A percentile compares a stretch with the other conserved stretches of the same genome.
Evolutionary conservation across 352 stramenopile species (phyloP).

Genomic region (Elongisporangium prolatum): DNA sequence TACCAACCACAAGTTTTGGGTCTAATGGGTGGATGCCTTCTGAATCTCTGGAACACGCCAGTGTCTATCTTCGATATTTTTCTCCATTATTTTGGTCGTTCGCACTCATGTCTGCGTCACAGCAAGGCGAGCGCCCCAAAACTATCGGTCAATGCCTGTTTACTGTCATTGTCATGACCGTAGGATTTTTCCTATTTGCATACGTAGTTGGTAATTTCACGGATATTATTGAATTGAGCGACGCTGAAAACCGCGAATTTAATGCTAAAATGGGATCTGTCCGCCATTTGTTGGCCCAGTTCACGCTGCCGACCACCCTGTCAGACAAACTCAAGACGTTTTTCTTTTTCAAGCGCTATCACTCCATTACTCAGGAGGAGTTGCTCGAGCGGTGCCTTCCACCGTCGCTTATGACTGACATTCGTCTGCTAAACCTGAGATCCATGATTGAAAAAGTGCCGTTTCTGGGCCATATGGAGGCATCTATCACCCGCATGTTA

Average conservation of each 20-base stretch:
- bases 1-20: slow-evolving; percentile 20
- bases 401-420: slow-evolving; percentile 47
- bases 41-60: slow-evolving; percentile 14
- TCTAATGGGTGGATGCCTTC: slow-evolving; percentile 25
- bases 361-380: slow-evolving; percentile 50
- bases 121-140: slow-evolving; percentile 33
- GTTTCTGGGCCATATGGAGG: slow-evolving; percentile 41
- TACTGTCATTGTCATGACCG: slow-evolving; percentile 32
- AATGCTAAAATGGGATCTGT: slow-evolving; percentile 38
- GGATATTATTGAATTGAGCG: slow-evolving; percentile 40
- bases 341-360: slow-evolving; percentile 48
- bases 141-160: slow-evolving; percentile 37
- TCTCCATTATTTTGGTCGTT: slow-evolving; percentile 52
- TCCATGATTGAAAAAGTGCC: slow-evolving; percentile 52
- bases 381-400: slow-evolving; percentile 38
- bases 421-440: slow-evolving; percentile 38
- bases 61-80: slow-evolving; percentile 28
- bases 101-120: slow-evolving; percentile 51
- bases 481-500: slow-evolving; percentile 44
- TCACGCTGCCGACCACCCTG: slow-evolving; percentile 28
- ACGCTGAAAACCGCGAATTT: slow-evolving; percentile 48
- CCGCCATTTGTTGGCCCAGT: slow-evolving; percentile 35
- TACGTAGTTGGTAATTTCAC: slow-evolving; percentile 58
- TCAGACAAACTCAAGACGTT: slow-evolving; percentile 35
- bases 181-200: slow-evolving; percentile 49